Conservation (phyloP, 129 eudicot genomes). For the Apium graveolens region DNA sequence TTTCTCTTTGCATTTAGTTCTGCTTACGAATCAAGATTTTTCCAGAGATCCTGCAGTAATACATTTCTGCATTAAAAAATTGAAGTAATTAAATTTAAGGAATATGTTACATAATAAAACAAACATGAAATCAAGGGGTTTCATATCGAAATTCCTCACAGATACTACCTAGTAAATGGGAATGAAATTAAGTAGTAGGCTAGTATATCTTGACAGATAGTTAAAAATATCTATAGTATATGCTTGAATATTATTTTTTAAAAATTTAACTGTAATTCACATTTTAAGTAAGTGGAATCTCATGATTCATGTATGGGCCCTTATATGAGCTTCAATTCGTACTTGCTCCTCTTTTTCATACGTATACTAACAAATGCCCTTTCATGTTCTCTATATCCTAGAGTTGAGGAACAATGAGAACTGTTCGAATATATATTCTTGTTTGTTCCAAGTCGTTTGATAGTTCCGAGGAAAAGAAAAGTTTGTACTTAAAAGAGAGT, state of each 20-base stretch:
- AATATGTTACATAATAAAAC: too few relatives aligned
- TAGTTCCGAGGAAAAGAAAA: conserved; percentile 35
- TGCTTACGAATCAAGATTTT: background rate
- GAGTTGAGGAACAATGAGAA: background rate
- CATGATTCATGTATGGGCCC: too few relatives aligned
- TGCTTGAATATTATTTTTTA: too few relatives aligned
- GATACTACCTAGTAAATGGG: background rate
- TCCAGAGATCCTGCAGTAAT: background rate
- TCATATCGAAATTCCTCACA: background rate
- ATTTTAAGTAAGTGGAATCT: too few relatives aligned
- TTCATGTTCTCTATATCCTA: background rate
- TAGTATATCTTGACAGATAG: background rate
- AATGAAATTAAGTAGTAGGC: background rate
- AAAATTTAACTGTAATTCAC: too few relatives aligned
- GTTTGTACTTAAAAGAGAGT: background rate
- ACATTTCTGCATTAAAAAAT: background rate
- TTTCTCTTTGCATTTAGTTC: background rate
- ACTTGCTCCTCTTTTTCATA: too few relatives aligned
- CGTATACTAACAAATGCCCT: background rate
- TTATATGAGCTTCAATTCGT: too few relatives aligned
- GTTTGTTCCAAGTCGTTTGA: conserved; percentile 19
- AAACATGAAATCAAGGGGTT: background rate
- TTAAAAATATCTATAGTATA: too few relatives aligned
- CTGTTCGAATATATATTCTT: background rate
- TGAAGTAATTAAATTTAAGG: background rate